Conservation (phyloP, 2,329 filamentous ascomycete genomes). For the Diaporthe amygdali region DNA sequence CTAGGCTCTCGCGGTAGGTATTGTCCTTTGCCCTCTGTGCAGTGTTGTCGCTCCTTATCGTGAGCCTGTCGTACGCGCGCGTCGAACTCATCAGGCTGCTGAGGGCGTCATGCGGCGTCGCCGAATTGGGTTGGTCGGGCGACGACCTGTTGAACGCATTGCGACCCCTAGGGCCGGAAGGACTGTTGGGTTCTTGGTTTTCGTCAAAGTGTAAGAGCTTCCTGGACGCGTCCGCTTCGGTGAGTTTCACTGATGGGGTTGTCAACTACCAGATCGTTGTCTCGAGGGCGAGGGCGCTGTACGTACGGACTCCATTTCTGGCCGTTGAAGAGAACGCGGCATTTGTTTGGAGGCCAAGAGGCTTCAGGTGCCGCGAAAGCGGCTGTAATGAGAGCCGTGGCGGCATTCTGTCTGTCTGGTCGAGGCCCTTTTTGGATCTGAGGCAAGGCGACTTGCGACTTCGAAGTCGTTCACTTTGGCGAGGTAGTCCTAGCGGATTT, state of each 20-base stretch:
- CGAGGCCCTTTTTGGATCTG: background rate
- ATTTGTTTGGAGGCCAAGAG: slow-evolving; percentile 20
- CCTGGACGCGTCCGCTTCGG: background rate
- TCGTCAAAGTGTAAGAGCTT: slow-evolving; percentile 23
- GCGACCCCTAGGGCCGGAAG: background rate
- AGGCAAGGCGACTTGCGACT: background rate
- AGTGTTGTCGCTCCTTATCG: slow-evolving; percentile 36
- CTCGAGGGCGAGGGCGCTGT: background rate
- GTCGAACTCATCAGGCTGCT: background rate
- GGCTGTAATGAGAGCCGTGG: slow-evolving; percentile 23
- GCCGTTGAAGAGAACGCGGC: slow-evolving; percentile 21
- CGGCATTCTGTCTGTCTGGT: slow-evolving; percentile 22
- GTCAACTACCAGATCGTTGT: background rate
- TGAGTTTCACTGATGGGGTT: slow-evolving; percentile 9
- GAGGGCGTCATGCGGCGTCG: background rate
- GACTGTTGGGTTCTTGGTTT: slow-evolving; percentile 29
- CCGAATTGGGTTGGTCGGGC: background rate
- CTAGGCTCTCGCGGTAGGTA: slow-evolving; percentile 56
- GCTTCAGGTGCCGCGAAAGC: slow-evolving; percentile 28
- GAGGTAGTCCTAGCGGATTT: slow-evolving; percentile 16
- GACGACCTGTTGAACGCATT: background rate
- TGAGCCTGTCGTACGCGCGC: slow-evolving; percentile 15
- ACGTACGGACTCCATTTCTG: slow-evolving; percentile 22
- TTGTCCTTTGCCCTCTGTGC: slow-evolving; percentile 44
- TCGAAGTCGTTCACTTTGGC: background rate